Evolutionary conservation across 495 filamentous ascomycete species (phyloP).

Genomic region (Lasiosphaeria ovina): DNA sequence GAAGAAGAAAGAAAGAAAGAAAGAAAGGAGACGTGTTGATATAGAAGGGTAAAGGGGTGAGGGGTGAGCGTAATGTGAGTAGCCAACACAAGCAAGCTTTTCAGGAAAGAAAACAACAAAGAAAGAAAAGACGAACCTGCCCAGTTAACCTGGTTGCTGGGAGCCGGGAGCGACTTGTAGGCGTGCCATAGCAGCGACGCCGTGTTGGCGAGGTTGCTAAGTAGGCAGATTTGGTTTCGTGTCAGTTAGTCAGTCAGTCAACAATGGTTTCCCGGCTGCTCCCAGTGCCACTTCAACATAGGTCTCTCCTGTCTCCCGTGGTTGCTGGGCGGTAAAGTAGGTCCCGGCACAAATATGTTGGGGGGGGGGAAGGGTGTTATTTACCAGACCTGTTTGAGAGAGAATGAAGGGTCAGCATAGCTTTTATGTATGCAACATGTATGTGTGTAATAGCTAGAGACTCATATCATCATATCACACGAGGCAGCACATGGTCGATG

Average conservation of each 20-base stretch:
- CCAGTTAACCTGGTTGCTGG: slow-evolving; percentile 79
- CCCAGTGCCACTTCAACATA: no score
- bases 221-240: background rate
- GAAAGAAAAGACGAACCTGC: slow-evolving; percentile 53
- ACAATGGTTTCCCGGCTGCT: background rate
- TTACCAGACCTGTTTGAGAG: slow-evolving; percentile 55
- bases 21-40: background rate
- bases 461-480: background rate
- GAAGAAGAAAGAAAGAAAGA: background rate
- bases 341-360: background rate
- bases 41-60: slow-evolving; percentile 3
- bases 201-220: slow-evolving; percentile 80
- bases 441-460: no score
- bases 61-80: background rate
- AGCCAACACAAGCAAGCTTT: no score
- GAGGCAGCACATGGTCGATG: background rate
- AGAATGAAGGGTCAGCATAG: background rate
- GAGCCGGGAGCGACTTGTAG: slow-evolving; percentile 72
- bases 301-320: no score
- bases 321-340: background rate
- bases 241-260: background rate
- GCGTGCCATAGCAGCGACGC: slow-evolving; percentile 86
- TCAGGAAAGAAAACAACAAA: background rate
- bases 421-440: no score
- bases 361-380: slow-evolving; percentile 7